Conservation (phyloP, 2,329 filamentous ascomycete genomes). For the Lachnellula cervina region DNA sequence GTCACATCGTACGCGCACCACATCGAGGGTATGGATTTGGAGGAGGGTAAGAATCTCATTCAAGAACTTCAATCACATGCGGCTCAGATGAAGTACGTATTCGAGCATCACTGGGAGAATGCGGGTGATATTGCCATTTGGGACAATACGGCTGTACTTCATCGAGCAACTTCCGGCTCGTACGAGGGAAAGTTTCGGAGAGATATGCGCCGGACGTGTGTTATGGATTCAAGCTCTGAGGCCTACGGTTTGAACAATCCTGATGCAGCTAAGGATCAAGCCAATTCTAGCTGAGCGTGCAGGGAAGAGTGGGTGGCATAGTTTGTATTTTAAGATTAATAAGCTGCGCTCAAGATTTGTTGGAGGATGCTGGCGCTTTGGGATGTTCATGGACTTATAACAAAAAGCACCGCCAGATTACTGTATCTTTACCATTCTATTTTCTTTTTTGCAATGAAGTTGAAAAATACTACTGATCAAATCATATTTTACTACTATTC, state of each 20-base stretch:
- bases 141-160: slow-evolving; percentile 55
- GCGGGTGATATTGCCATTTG: slow-evolving; percentile 50
- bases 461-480: too few relatives aligned
- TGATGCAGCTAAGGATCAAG: slow-evolving; percentile 18
- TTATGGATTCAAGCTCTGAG: slow-evolving; percentile 42
- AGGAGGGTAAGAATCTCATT: slow-evolving; percentile 33
- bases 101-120: slow-evolving; percentile 44
- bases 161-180: slow-evolving; percentile 41
- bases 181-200: slow-evolving; percentile 45
- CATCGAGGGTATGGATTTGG: slow-evolving; percentile 39
- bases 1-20: slow-evolving; percentile 50
- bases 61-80: slow-evolving; percentile 43
- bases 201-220: slow-evolving; percentile 53
- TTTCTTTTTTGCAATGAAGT: too few relatives aligned
- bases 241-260: slow-evolving; percentile 41
- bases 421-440: too few relatives aligned
- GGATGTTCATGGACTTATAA: too few relatives aligned
- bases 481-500: neutral
- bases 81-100: slow-evolving; percentile 42
- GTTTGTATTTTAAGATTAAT: too few relatives aligned
- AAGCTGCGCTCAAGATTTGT: too few relatives aligned
- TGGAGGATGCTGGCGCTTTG: too few relatives aligned
- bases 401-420: too few relatives aligned
- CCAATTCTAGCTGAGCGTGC: too few relatives aligned
- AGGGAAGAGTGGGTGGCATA: too few relatives aligned